Conservation (phyloP, 345 rosid species). For the Camelina laxa region DNA sequence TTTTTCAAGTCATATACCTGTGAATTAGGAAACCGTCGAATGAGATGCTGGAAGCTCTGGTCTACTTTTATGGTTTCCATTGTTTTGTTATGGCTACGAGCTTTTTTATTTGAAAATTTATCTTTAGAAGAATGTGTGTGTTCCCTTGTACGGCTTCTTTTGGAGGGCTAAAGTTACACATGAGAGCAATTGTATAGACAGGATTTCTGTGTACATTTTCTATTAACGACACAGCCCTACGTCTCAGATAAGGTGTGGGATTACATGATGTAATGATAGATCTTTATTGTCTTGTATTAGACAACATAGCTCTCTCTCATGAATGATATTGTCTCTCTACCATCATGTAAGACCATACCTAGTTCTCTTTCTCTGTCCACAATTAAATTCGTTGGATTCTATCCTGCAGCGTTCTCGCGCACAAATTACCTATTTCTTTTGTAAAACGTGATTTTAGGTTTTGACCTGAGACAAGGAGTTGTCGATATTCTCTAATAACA, state of each 20-base stretch:
- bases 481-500: constrained; percentile 7
- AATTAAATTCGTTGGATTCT: constrained; percentile 19
- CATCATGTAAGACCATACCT: constrained; percentile 36
- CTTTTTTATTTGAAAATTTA: constrained; percentile 28
- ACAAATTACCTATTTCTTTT: not conserved
- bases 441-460: constrained; percentile 16
- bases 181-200: constrained; percentile 29
- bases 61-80: constrained; percentile 19
- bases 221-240: constrained; percentile 28
- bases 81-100: constrained; percentile 24
- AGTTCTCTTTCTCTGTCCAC: constrained; percentile 12
- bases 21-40: constrained; percentile 11
- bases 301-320: constrained; percentile 25
- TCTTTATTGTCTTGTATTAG: constrained; percentile 33
- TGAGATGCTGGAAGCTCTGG: constrained; percentile 27
- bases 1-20: constrained; percentile 26
- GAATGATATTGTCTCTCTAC: constrained; percentile 18
- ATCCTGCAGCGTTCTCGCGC: not conserved
- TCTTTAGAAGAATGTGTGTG: constrained; percentile 16
- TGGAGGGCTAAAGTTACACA: constrained; percentile 23
- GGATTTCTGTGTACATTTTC: constrained; percentile 28
- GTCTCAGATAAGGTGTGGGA: constrained; percentile 31
- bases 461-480: constrained; percentile 24
- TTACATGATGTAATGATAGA: constrained; percentile 26
- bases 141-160: constrained; percentile 15